Conservation (phyloP, 495 filamentous ascomycete species). For the Aspergillus ellipticus region DNA sequence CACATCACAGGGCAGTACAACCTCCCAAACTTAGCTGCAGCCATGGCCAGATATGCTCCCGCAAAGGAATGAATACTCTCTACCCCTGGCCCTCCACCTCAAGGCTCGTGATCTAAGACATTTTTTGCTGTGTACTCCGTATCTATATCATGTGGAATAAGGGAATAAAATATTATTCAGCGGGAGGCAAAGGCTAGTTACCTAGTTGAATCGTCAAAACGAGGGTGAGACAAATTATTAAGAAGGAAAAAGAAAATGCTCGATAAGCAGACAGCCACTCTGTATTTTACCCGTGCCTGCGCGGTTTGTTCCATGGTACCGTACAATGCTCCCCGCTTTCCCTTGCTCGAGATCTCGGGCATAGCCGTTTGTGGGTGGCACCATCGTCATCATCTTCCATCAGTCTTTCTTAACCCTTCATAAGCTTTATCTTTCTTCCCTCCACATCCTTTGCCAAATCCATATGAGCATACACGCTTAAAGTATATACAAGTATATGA, state of each 20-base stretch:
- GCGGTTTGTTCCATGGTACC: slow-evolving; percentile 20
- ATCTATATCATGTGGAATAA: not conserved
- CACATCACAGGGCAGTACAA: slow-evolving; percentile 12
- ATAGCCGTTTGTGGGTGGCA: slow-evolving; percentile 23
- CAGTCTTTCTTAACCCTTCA: not conserved
- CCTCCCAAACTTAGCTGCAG: slow-evolving; percentile 16
- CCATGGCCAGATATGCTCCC: slow-evolving; percentile 16
- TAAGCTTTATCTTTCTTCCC: not conserved
- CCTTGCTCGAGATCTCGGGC: slow-evolving; percentile 30
- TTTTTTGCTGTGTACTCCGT: not conserved
- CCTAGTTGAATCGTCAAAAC: too few relatives aligned
- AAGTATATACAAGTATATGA: too few relatives aligned
- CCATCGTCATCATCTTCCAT: slow-evolving; percentile 15
- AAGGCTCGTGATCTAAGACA: not conserved
- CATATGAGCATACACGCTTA: not conserved
- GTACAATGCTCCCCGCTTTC: slow-evolving; percentile 24
- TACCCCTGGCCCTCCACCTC: not conserved
- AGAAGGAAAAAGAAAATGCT: not conserved
- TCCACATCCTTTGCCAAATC: too few relatives aligned
- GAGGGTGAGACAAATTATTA: not conserved
- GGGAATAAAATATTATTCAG: not conserved
- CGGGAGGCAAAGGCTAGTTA: not conserved
- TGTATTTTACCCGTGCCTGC: slow-evolving; percentile 12
- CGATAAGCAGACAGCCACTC: not conserved
- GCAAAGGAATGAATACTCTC: not conserved